These are phyloP conservation scores for Albizia julibrissin DNA, from an alignment of 306 rosid genomes.

Conservation along the genomic window DNA sequence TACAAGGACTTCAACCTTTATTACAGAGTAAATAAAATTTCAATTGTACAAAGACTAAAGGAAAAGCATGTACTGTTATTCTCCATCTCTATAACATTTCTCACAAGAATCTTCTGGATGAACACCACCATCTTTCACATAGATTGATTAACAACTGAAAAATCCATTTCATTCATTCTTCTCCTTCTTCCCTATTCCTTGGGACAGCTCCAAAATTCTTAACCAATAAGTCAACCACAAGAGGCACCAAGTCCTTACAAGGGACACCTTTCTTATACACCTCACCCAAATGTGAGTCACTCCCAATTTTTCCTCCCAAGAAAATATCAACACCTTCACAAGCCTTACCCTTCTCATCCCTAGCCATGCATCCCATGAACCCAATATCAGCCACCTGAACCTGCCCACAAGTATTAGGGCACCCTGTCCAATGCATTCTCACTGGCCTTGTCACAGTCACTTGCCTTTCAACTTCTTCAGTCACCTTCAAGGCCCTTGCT, in stretches of 20 bases:
- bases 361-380: slow-evolving; percentile 95
- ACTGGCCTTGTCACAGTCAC: slow-evolving; percentile 69
- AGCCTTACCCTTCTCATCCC: slow-evolving; percentile 82
- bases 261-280: slow-evolving; percentile 85
- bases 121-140: background rate
- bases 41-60: background rate
- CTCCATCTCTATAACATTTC: background rate
- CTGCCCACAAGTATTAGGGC: slow-evolving; percentile 90
- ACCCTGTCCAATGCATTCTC: slow-evolving; percentile 99
- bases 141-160: background rate
- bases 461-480: slow-evolving; percentile 77
- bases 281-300: slow-evolving; percentile 88
- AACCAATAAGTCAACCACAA: slow-evolving; percentile 74
- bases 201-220: slow-evolving; percentile 79
- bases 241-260: slow-evolving; percentile 85
- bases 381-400: slow-evolving; percentile 98
- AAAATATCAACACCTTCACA: slow-evolving; percentile 84
- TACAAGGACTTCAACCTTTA: background rate
- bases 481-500: slow-evolving; percentile 81
- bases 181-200: slow-evolving; percentile 76
- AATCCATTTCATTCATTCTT: slow-evolving; percentile 39
- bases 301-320: slow-evolving; percentile 91
- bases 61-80: background rate
- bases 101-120: background rate
- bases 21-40: background rate